A percentile compares a stretch with the other conserved stretches of the same genome.
Evolutionary conservation across 805 yeast genomes (phyloP).

Genomic region (Monosporozyma solicola): DNA sequence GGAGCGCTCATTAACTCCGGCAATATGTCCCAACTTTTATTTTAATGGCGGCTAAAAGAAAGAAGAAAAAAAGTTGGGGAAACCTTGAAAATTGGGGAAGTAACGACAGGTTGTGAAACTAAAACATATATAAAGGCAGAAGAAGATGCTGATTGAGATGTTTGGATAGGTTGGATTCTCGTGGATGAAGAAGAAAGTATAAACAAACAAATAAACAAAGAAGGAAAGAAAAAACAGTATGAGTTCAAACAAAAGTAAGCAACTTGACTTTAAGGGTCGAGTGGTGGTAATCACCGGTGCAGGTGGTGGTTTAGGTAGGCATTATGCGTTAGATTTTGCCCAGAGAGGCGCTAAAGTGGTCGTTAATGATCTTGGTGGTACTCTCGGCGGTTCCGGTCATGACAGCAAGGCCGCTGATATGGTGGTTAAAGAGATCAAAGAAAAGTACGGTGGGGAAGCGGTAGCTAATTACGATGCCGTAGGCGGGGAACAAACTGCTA

Average conservation of each 20-base stretch:
- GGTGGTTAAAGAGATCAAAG: conserved; percentile 75
- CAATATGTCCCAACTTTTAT: no score
- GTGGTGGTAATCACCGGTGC: conserved; percentile 95
- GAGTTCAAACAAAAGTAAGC: background rate
- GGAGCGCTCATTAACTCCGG: no score
- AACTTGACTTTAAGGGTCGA: conserved; percentile 51
- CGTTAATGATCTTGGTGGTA: conserved; percentile 88
- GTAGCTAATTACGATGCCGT: conserved; percentile 93
- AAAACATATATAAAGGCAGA: background rate
- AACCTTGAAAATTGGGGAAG: no score
- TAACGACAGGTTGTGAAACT: no score
- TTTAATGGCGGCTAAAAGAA: no score
- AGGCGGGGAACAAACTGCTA: conserved; percentile 60
- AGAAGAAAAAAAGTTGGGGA: no score
- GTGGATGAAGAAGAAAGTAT: background rate
- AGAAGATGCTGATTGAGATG: no score
- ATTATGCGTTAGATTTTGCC: conserved; percentile 81
- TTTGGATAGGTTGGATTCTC: no score
- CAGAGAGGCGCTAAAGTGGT: conserved; percentile 90
- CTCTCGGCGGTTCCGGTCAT: conserved; percentile 64
- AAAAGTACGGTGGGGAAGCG: conserved; percentile 66
- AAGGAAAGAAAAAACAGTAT: background rate
- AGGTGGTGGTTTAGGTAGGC: conserved; percentile 92
- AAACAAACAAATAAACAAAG: background rate
- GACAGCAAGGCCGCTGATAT: conserved; percentile 72